phyloP scores from a whole-genome alignment of 495 filamentous ascomycete species.

The Aspergillus homomorphus region DNA sequence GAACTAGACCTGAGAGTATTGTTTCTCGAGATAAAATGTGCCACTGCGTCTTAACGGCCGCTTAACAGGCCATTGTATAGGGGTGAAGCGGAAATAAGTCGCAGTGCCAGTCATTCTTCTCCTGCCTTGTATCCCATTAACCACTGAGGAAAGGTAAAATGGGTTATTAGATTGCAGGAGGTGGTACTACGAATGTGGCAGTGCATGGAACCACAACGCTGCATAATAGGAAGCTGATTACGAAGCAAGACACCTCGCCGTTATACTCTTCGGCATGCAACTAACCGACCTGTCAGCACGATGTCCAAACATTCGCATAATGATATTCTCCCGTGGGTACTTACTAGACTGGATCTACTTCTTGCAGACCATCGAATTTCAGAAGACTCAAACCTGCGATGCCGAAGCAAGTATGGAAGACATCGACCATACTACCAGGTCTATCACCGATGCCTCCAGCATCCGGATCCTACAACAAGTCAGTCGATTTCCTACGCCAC shows the following conservation, averaged over 20 bases:
- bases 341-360: slow-evolving; percentile 87
- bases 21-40: slow-evolving; percentile 25
- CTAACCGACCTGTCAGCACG: slow-evolving; percentile 27
- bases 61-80: slow-evolving; percentile 35
- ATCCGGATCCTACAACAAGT: slow-evolving; percentile 63
- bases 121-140: slow-evolving; percentile 70
- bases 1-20: neutral
- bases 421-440: slow-evolving; percentile 92
- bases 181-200: slow-evolving; percentile 17
- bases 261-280: slow-evolving; percentile 74
- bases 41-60: slow-evolving; percentile 44
- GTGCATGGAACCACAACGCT: neutral
- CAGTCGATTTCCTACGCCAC: slow-evolving; percentile 12
- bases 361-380: slow-evolving; percentile 66
- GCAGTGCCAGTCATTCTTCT: slow-evolving; percentile 54
- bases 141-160: slow-evolving; percentile 43
- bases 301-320: neutral
- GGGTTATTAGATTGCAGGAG: slow-evolving; percentile 80
- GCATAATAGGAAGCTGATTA: slow-evolving; percentile 1
- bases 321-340: slow-evolving; percentile 24
- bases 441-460: slow-evolving; percentile 84
- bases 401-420: slow-evolving; percentile 92
- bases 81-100: slow-evolving; percentile 51
- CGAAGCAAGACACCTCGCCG: slow-evolving; percentile 48
- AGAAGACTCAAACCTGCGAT: slow-evolving; percentile 85